Base-by-base conservation (phyloP, 2,329 filamentous ascomycete genomes). In the Berkeleyomyces basicola region DNA sequence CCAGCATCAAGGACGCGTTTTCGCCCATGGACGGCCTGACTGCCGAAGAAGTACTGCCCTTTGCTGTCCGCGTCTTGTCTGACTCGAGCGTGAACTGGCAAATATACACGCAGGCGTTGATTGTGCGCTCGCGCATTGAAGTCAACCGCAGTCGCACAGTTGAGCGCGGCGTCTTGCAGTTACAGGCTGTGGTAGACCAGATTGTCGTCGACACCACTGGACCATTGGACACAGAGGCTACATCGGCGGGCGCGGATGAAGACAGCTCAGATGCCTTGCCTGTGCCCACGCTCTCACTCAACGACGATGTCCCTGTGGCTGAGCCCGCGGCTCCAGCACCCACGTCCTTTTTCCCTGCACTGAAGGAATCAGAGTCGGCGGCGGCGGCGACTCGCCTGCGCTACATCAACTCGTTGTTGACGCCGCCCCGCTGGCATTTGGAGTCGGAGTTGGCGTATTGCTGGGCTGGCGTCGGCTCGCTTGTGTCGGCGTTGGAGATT, bases 61-160 rank as follows among this genome's bases (percentile, higher is more conserved):
- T 92, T 70, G 93, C 93, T 0, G 86, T 85, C 1, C 83, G 93
- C 47, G 93, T 97, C 0, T 79, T 99, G 1, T 82, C 87, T 7
- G 90, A 93, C 65, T 91, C 92, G 67, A 87, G 87, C 55, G 92
- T 90, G 0, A 99, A 97, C 72, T 99, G 93, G 93, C 93, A 97
- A 72, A 86, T 96, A 42, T 97, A 97, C 71, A 96, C 93, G 0
- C 91, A 97, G 70, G 93, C 90, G 0, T 77, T 99, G 7, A 78
- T 99, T 0, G 88, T 97, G 1, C 82, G 93, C 53, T 95, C 89
- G 65, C 81, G 93, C 14, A 92, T 97, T 62, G 93, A 99, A 73
- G 80, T 91, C 0, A 91, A 95, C 73, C 82, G 84, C 61, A 89
- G 91, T 61, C 81, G 92, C 62, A 99, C 93, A 0, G 80, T 95